Percentiles rank a stretch among this genome's conserved stretches.
phyloP scores from a whole-genome alignment of 306 rosid species.

The Hippophae rhamnoides region DNA sequence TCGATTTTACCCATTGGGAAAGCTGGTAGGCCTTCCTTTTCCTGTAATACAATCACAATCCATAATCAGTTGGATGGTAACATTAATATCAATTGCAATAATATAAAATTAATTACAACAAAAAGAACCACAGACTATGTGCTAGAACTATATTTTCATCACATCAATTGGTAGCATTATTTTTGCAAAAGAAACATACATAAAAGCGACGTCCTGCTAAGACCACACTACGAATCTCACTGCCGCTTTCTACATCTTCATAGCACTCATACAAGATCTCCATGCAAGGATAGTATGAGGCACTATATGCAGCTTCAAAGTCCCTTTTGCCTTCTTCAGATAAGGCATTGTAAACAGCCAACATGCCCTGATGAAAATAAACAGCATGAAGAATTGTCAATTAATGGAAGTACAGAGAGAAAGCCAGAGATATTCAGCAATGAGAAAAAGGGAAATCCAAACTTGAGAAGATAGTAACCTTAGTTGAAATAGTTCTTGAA shows the following conservation, averaged over 20 bases:
- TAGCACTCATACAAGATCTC: conserved; percentile 95
- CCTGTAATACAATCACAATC: conserved; percentile 43
- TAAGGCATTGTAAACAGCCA: conserved; percentile 72
- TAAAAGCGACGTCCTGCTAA: conserved; percentile 94
- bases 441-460: not conserved
- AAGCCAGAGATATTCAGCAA: not conserved
- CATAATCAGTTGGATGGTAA: not conserved
- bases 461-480: conserved; percentile 37
- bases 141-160: not conserved
- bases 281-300: conserved; percentile 93
- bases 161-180: not conserved
- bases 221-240: conserved; percentile 95
- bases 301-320: conserved; percentile 89
- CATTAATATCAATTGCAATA: not conserved
- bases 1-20: conserved; percentile 99
- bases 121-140: not conserved
- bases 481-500: conserved; percentile 75
- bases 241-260: conserved; percentile 84
- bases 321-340: conserved; percentile 69
- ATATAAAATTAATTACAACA: not conserved
- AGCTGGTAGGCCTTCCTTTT: conserved; percentile 92
- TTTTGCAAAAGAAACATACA: conserved; percentile 33
- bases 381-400: conserved; percentile 2
- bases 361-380: conserved; percentile 54
- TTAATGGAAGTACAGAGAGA: not conserved